Base-by-base conservation (phyloP, 2,329 filamentous ascomycete species). In the Penicillium frequentans region DNA sequence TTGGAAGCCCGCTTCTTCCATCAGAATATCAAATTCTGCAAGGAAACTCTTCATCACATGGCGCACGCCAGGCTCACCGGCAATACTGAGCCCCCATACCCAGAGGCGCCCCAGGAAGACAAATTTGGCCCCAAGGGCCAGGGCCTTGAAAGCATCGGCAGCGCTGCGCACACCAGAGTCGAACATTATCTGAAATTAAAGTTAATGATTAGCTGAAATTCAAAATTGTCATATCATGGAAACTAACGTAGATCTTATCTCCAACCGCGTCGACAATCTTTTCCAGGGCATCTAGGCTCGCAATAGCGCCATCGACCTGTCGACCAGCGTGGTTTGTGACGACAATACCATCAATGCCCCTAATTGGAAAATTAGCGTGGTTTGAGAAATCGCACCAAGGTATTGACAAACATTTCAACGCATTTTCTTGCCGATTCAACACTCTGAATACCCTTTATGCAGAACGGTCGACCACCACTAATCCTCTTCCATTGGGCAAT, bases 401-500 rank as follows among this genome's bases (percentile, higher is more conserved):
- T n/a, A 39, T 19, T 21, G 27, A 55, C 46, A 24, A 16, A 55
- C 52, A 55, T 27, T 47, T 55, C 52, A 44, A 55, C 52, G 43
- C 52, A 55, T 44, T 55, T 55, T 35, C 44, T 29, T 8, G 52
- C 52, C 16, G 52, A 45, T 37, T 44, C 52, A 37, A 55, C 82
- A 14, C 82, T 84, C 74, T 90, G 87, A n/a, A 91, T 83, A 0
- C 89, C 88, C 71, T 91, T 91, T 26, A 91, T 71, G 49, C 61
- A 87, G 75, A 77, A 90, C 63, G 66, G 86, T 76, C 81, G 80
- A 8, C 86, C 78, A 0, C 81, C 81, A 1, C 73, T 79, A 31
- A 84, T 81, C 56, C 77, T 74, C 69, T 77, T 80, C 76, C 86
- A 83, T 23, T 81, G 77, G 65, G 82, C 75, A 57, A 85, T 84